Base-by-base conservation (phyloP, 2,329 filamentous ascomycete species). In the Arthrinium phaeospermum region DNA sequence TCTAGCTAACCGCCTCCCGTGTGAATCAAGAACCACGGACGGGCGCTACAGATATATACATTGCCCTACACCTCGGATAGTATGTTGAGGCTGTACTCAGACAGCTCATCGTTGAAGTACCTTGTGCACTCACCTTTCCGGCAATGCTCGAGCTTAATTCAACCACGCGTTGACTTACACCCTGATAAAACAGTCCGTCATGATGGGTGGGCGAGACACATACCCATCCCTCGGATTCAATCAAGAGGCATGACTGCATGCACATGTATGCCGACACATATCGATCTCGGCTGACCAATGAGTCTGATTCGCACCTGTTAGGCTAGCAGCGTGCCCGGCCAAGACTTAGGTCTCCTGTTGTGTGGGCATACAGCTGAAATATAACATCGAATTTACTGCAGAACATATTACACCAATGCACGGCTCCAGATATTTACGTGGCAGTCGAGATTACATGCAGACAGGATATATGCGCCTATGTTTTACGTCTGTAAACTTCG, bases 41-140 rank as follows among this genome's bases (percentile, higher is more conserved):
- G 24, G 24, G 6, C 4, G 49, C 16, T 61, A 61, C 53, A 22
- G 16, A 30, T 1, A 49, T 24, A 10, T 22, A 49, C 19, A n/a
- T 41, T 10, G 6, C 6, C 27, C 30, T 57, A 49, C 7, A n/a
- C 10, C 46, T 1, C n/a, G n/a, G 22, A 22, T 49, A 27, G 47
- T 51, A 61, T 34, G 53, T 61, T 37, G 53, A 61, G 53, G 53
- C 57, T 64, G 57, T 41, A 64, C 57, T 64, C 57, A 64, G 57
- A 41, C 57, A 64, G 14, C 19, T 41, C 19, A n/a, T 64, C 27
- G 27, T 22, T 34, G 14, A 57, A 57, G 51, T 34, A 34, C 16
- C 53, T 34, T 37, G 34, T 61, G 27, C 19, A 64, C 53, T 24
- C 41, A 12, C 34, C 19, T 24, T 64, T 41, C 7, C 1, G 19